Conservation (phyloP, 2,329 filamentous ascomycete species). For the Cyclaneusma minus region DNA sequence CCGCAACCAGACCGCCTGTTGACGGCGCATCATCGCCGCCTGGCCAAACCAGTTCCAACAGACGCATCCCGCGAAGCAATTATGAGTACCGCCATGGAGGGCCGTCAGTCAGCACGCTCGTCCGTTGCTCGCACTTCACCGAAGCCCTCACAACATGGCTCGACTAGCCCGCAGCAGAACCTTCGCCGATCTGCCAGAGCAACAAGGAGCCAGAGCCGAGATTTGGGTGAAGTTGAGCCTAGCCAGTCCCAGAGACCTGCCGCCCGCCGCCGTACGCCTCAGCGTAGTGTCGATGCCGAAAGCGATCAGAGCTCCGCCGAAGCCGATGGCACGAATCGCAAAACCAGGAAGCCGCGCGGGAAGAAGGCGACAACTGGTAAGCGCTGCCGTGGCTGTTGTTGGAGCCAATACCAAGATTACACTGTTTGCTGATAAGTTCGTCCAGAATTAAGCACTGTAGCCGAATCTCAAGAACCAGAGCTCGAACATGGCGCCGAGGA, state of each 20-base stretch:
- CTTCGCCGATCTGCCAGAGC: conserved; percentile 11
- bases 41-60: no score
- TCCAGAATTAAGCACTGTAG: conserved; percentile 14
- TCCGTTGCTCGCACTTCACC: no score
- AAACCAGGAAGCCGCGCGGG: no score
- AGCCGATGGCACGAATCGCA: conserved; percentile 7
- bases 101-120: no score
- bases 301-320: conserved; percentile 8
- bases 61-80: no score
- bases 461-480: conserved; percentile 7
- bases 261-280: conserved; percentile 6
- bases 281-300: conserved; percentile 10
- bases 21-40: no score
- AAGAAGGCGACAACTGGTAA: conserved; percentile 10
- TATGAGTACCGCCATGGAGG: no score
- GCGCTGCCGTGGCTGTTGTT: background rate
- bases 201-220: conserved; percentile 23
- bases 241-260: conserved; percentile 2
- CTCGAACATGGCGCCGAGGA: conserved; percentile 4
- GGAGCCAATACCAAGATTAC: background rate
- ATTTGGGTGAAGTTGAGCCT: conserved; percentile 12
- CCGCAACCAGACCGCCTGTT: no score
- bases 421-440: conserved; percentile 4
- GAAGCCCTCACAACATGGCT: no score
- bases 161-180: background rate